phyloP scores from a whole-genome alignment of 2,329 filamentous ascomycete species.

The Elsinoe fawcettii region DNA sequence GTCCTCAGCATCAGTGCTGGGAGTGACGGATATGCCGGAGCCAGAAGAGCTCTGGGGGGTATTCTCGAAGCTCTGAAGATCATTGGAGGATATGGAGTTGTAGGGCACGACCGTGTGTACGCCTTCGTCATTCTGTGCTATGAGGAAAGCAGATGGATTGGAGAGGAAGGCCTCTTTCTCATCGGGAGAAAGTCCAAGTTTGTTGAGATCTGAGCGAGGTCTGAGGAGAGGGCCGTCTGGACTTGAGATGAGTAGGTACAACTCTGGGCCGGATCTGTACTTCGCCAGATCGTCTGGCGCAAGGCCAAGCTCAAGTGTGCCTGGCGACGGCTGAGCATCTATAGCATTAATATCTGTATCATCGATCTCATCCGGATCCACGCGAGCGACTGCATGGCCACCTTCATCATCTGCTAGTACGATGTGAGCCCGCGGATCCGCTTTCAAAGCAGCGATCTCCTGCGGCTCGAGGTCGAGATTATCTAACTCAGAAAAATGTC shows the following conservation, averaged over 20 bases:
- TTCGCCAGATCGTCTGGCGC: background rate
- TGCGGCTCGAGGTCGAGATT: background rate
- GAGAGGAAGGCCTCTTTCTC: background rate
- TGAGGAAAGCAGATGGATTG: background rate
- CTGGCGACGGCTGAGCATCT: background rate
- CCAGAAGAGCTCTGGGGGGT: background rate
- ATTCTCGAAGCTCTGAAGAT: background rate
- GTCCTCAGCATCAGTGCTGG: constrained; percentile 11
- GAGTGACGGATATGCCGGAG: background rate
- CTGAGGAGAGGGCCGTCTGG: background rate
- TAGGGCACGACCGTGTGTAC: background rate
- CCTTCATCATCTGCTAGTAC: background rate
- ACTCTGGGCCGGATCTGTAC: background rate
- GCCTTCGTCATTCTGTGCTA: background rate
- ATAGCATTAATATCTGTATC: background rate
- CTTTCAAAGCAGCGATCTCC: background rate
- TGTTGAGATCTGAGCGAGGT: background rate
- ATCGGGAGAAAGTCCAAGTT: background rate
- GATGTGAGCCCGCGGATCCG: background rate
- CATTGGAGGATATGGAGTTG: background rate
- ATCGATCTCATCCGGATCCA: background rate
- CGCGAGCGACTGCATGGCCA: background rate
- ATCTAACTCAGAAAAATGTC: background rate
- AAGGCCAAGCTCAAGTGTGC: background rate
- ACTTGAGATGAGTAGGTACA: background rate